Conservation (phyloP, 176 grass and related monocot genomes). For the Olyra latifolia region DNA sequence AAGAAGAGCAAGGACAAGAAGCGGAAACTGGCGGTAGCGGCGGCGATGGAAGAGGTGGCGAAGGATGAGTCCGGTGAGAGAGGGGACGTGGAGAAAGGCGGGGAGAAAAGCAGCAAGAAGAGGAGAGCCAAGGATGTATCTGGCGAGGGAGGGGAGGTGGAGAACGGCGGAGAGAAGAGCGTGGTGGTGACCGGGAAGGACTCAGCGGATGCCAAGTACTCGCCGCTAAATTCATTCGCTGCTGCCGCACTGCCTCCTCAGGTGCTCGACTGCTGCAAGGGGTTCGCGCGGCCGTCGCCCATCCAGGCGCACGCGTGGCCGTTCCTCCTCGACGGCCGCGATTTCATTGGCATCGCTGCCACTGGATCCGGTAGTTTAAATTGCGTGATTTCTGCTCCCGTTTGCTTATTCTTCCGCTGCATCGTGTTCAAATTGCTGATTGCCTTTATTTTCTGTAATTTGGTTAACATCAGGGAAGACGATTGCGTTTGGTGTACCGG, state of each 20-base stretch:
- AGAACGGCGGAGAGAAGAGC: slow-evolving; percentile 29
- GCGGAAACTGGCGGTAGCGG: slow-evolving; percentile 31
- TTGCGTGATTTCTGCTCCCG: background rate
- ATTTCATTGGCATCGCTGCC: slow-evolving; percentile 92
- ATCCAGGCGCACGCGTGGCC: slow-evolving; percentile 94
- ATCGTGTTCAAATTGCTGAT: background rate
- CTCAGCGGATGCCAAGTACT: slow-evolving; percentile 58
- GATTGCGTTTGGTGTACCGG: slow-evolving; percentile 90
- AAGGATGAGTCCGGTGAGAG: slow-evolving; percentile 3
- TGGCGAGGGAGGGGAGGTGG: background rate
- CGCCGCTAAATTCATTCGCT: slow-evolving; percentile 63
- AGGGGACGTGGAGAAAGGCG: slow-evolving; percentile 24
- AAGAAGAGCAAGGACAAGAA: slow-evolving; percentile 59
- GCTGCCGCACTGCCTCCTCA: slow-evolving; percentile 60
- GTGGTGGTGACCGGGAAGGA: slow-evolving; percentile 71
- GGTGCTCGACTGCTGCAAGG: slow-evolving; percentile 86
- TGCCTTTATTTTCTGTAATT: background rate
- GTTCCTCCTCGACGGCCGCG: slow-evolving; percentile 76
- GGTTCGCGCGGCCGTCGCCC: slow-evolving; percentile 68
- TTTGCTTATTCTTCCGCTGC: slow-evolving; percentile 4
- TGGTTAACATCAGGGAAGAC: slow-evolving; percentile 68
- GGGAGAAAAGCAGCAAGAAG: slow-evolving; percentile 31
- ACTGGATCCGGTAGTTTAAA: slow-evolving; percentile 76
- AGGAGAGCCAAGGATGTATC: slow-evolving; percentile 15
- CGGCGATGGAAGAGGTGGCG: slow-evolving; percentile 1